Conservation (phyloP, 441 rosid genomes). For the Erodium texanum region DNA sequence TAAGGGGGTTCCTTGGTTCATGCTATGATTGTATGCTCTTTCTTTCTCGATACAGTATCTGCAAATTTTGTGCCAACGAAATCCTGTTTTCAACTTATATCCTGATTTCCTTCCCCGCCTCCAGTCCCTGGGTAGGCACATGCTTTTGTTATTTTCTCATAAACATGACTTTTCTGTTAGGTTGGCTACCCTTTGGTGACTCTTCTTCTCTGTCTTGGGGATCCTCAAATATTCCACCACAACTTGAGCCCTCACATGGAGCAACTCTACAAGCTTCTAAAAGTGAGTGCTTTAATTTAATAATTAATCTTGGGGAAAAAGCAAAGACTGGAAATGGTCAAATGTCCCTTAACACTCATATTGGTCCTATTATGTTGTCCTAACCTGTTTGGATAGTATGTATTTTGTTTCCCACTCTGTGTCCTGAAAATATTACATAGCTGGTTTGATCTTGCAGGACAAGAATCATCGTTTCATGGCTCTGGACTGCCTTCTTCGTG, state of each 20-base stretch:
- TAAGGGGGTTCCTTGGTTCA: no score
- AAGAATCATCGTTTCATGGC: constrained; percentile 98
- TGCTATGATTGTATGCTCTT: no score
- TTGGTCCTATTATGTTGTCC: no score
- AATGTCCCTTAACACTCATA: no score
- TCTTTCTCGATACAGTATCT: no score
- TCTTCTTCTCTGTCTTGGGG: constrained; percentile 98
- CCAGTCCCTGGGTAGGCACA: no score
- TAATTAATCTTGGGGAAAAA: constrained; percentile 11
- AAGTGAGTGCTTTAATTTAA: constrained; percentile 46
- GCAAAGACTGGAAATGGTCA: constrained; percentile 9
- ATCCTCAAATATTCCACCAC: constrained; percentile 83
- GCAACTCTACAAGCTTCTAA: constrained; percentile 91
- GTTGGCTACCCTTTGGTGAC: constrained; percentile 99
- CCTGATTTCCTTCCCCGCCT: no score
- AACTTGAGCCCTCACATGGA: constrained; percentile 93
- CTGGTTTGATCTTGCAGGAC: constrained; percentile 48
- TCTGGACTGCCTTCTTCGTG: constrained; percentile 94
- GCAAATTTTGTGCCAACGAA: no score
- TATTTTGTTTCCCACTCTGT: no score
- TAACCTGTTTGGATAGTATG: no score
- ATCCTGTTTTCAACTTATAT: no score
- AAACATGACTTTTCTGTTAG: constrained; percentile 30
- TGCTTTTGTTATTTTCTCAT: constrained; percentile 17
- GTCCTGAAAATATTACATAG: no score